phyloP scores from a whole-genome alignment of 2,329 filamentous ascomycete genomes.

The Colletotrichum brevisporum region DNA sequence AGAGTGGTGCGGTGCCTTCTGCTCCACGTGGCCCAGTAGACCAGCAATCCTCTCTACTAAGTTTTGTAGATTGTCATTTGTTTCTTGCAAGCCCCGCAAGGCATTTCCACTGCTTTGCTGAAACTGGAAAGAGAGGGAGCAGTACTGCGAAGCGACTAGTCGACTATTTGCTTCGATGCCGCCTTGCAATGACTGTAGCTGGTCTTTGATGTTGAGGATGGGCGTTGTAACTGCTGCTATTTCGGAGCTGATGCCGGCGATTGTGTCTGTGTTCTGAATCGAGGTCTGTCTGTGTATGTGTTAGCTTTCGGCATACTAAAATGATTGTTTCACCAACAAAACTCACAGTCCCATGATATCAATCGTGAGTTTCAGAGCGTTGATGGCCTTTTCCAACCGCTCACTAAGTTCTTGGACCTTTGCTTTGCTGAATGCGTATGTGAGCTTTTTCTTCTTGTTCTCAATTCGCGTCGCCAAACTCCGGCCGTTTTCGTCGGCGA shows the following conservation, averaged over 20 bases:
- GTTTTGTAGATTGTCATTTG: neutral
- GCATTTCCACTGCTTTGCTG: neutral
- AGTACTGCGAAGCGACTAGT: neutral
- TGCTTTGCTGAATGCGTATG: slow-evolving; percentile 4
- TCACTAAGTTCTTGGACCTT: neutral
- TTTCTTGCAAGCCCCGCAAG: neutral
- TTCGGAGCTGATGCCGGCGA: neutral
- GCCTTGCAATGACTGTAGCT: neutral
- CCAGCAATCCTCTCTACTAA: neutral
- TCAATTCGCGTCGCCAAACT: neutral
- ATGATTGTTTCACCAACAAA: rapidly evolving
- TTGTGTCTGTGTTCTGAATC: neutral
- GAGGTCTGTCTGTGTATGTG: neutral
- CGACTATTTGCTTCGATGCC: neutral
- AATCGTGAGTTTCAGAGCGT: neutral
- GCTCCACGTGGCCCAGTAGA: neutral
- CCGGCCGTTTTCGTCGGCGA: neutral
- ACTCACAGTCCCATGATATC: neutral
- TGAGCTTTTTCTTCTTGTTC: slow-evolving; percentile 12
- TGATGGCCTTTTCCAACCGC: neutral
- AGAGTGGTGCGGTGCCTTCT: neutral
- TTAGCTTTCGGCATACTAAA: neutral
- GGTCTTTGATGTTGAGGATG: neutral
- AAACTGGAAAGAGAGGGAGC: neutral
- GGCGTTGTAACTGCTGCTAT: neutral